A percentile compares a stretch with the other conserved stretches of the same genome.
phyloP scores from a whole-genome alignment of 164 flowering plant species.

The Pachysandra terminalis region DNA sequence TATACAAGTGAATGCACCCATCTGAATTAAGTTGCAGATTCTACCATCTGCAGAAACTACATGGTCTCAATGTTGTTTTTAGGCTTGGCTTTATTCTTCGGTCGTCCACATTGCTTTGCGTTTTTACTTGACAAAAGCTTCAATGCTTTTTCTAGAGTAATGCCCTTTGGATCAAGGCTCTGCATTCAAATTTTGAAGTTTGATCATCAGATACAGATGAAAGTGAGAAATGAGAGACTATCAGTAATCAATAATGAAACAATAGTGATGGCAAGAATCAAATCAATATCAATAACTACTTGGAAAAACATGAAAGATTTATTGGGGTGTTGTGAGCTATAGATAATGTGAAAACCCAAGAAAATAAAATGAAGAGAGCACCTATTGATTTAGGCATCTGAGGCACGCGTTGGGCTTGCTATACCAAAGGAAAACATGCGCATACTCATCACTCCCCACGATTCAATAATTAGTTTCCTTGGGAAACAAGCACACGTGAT shows the following conservation, averaged over 20 bases:
- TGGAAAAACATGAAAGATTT: no score
- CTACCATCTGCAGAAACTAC: neutral
- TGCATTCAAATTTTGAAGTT: constrained; percentile 24
- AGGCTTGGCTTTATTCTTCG: constrained; percentile 35
- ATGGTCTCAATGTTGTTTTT: constrained; percentile 28
- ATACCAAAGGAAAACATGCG: no score
- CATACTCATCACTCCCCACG: no score
- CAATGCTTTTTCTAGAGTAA: constrained; percentile 69
- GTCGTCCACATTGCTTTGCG: constrained; percentile 60
- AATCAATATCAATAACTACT: no score
- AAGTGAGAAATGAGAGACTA: neutral
- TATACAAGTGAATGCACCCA: neutral
- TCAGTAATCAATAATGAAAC: no score
- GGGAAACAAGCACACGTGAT: no score
- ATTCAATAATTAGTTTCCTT: no score
- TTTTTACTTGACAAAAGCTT: constrained; percentile 43
- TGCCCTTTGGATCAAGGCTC: constrained; percentile 47
- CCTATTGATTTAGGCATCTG: no score
- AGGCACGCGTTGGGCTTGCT: no score
- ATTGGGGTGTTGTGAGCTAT: no score
- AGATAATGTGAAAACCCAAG: no score
- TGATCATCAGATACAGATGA: neutral
- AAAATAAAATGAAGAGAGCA: no score
- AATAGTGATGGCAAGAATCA: neutral
- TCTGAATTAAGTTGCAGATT: neutral